Evolutionary conservation across 2,329 filamentous ascomycete species (phyloP).

Genomic region (Neonectria coccinea): DNA sequence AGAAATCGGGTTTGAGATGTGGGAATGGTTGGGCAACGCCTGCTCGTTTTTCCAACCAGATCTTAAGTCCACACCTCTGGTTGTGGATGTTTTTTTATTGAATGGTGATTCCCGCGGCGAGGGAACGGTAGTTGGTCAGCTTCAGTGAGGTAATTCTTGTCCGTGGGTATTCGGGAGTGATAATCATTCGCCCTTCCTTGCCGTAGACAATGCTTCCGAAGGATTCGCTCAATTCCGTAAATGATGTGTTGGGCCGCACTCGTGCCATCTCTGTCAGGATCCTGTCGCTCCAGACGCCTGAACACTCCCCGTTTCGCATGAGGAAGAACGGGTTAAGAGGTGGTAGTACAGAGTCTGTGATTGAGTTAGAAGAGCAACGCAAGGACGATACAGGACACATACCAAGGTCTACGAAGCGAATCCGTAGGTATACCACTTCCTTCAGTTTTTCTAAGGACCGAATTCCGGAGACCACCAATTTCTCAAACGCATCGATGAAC

Average conservation of each 20-base stretch:
- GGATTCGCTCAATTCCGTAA: slow-evolving; percentile 72
- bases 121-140: slow-evolving; percentile 66
- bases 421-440: slow-evolving; percentile 72
- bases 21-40: not conserved
- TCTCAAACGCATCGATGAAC: slow-evolving; percentile 79
- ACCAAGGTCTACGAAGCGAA: slow-evolving; percentile 80
- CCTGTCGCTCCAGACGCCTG: slow-evolving; percentile 77
- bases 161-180: slow-evolving; percentile 66
- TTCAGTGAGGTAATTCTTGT: slow-evolving; percentile 67
- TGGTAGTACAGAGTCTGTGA: slow-evolving; percentile 74
- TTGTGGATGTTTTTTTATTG: slow-evolving; percentile 40
- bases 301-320: slow-evolving; percentile 69
- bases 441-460: slow-evolving; percentile 69
- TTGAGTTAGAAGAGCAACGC: slow-evolving; percentile 32
- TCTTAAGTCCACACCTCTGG: not conserved
- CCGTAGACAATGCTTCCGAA: slow-evolving; percentile 70
- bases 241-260: slow-evolving; percentile 68
- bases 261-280: slow-evolving; percentile 72
- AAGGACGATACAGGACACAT: slow-evolving; percentile 41
- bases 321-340: slow-evolving; percentile 80
- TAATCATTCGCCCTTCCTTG: slow-evolving; percentile 69
- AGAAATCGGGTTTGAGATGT: not conserved
- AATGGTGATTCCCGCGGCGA: slow-evolving; percentile 55
- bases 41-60: slow-evolving; percentile 1
- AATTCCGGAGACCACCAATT: slow-evolving; percentile 73